Evolutionary conservation across 2,329 filamentous ascomycete genomes (phyloP).

Genomic region (Monosporascus sp.): DNA sequence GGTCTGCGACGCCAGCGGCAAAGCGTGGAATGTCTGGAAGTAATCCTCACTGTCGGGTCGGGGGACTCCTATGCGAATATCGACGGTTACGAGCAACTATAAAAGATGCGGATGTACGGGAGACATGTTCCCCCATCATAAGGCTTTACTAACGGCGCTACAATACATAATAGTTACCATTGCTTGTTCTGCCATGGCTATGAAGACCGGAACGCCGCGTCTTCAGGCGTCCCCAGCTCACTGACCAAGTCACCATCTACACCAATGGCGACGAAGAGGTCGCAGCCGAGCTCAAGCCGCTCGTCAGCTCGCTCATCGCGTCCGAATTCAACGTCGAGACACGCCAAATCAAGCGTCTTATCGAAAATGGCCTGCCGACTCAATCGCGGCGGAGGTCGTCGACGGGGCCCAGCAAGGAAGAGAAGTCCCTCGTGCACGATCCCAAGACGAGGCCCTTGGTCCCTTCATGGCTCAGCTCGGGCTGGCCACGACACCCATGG

Average conservation of each 20-base stretch:
- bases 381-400: conserved; percentile 11
- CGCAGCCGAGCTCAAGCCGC: background rate
- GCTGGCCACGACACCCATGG: conserved; percentile 7
- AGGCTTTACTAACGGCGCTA: background rate
- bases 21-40: conserved; percentile 39
- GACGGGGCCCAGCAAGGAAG: conserved; percentile 13
- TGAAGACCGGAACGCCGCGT: conserved; percentile 43
- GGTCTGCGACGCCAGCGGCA: conserved; percentile 34
- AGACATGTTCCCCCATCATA: background rate
- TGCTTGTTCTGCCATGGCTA: conserved; percentile 56
- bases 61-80: conserved; percentile 45
- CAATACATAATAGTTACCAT: conserved; percentile 39
- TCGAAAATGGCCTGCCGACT: background rate
- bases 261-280: conserved; percentile 11
- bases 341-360: conserved; percentile 15
- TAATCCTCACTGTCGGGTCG: conserved; percentile 51
- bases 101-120: conserved; percentile 42
- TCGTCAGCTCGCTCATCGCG: background rate
- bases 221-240: conserved; percentile 5
- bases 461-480: conserved; percentile 13
- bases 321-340: background rate
- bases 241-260: conserved; percentile 12
- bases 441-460: conserved; percentile 14
- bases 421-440: conserved; percentile 17
- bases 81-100: conserved; percentile 48